phyloP scores from a whole-genome alignment of 257 asterid genomes.

The Solanum sitiens region DNA sequence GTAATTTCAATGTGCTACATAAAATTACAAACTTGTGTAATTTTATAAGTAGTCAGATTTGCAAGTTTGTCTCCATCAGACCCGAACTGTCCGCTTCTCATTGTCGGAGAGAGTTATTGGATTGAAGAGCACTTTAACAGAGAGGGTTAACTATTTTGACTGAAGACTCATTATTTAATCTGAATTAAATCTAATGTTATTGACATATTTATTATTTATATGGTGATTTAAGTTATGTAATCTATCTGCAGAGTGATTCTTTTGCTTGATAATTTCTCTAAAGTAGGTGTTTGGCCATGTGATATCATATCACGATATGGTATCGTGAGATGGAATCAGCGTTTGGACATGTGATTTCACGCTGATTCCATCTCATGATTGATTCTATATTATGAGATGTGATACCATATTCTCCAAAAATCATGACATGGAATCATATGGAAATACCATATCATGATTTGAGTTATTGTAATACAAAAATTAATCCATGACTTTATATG shows the following conservation, averaged over 20 bases:
- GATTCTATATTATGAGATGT: too few species aligned
- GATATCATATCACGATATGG: too few species aligned
- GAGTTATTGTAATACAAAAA: too few species aligned
- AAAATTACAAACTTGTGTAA: background rate
- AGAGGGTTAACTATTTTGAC: background rate
- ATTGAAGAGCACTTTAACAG: background rate
- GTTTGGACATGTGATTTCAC: too few species aligned
- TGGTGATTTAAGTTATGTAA: background rate
- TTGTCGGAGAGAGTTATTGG: background rate
- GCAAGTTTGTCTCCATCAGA: background rate
- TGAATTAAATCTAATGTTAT: background rate
- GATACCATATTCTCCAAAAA: too few species aligned
- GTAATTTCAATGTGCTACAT: background rate
- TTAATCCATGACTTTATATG: too few species aligned
- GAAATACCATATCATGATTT: too few species aligned
- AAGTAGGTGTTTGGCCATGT: too few species aligned
- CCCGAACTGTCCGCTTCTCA: background rate
- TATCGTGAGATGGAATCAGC: too few species aligned
- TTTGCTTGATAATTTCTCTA: background rate
- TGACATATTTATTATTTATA: background rate
- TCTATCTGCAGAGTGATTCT: background rate
- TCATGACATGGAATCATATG: too few species aligned
- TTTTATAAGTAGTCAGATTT: background rate
- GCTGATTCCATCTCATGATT: too few species aligned
- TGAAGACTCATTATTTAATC: background rate